Evolutionary conservation across 164 flowering plant genomes (phyloP).

Genomic region (Stephania yunnanensis): DNA sequence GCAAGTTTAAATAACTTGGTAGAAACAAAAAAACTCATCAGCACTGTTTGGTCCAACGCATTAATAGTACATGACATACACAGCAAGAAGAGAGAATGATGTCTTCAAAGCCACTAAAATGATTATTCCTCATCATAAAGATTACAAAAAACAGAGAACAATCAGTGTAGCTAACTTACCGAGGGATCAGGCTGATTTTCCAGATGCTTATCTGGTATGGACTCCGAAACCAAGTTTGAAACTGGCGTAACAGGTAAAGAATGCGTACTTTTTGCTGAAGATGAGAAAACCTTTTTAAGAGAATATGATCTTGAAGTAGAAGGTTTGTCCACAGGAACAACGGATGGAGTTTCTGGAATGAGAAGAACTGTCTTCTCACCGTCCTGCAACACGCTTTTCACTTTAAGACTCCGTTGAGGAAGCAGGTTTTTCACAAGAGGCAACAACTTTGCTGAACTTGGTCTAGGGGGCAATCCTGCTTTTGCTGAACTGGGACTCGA

Average conservation of each 20-base stretch:
- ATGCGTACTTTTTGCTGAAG: conserved; percentile 35
- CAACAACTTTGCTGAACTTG: conserved; percentile 47
- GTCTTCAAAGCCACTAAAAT: background rate
- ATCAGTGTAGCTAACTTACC: conserved; percentile 32
- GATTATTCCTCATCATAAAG: background rate
- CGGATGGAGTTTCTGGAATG: conserved; percentile 41
- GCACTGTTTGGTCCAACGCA: background rate
- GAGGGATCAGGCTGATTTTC: conserved; percentile 22
- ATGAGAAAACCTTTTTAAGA: conserved; percentile 40
- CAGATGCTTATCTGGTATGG: conserved; percentile 23
- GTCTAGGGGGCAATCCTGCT: conserved; percentile 65
- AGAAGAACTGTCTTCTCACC: conserved; percentile 61
- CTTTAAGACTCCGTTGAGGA: conserved; percentile 49
- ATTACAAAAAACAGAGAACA: background rate
- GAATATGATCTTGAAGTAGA: conserved; percentile 57
- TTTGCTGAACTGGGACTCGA: conserved; percentile 48
- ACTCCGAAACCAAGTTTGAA: conserved; percentile 26
- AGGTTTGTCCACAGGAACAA: conserved; percentile 35
- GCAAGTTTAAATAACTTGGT: background rate
- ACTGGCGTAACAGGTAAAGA: conserved; percentile 54
- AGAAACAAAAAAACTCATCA: background rate
- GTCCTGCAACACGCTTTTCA: conserved; percentile 33
- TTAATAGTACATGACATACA: background rate
- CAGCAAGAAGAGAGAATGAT: background rate
- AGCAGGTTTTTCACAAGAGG: conserved; percentile 51